Evolutionary conservation across 208 protist species (phyloP).

Genomic region (Crithidia expoeki): DNA sequence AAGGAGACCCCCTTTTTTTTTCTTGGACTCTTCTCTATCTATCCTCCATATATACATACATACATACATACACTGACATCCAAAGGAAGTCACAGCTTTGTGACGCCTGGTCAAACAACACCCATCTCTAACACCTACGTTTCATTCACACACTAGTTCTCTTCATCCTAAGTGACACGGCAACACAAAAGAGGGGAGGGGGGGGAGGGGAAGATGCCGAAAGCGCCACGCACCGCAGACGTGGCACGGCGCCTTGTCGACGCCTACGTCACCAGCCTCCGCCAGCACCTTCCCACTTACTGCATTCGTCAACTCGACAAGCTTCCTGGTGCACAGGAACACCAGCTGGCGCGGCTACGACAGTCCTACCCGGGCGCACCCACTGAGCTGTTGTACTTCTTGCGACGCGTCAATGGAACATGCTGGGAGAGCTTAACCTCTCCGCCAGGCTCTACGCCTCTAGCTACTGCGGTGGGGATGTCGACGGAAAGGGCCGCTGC

Average conservation of each 20-base stretch:
- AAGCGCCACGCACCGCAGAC: conserved; percentile 27
- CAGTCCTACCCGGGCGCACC: conserved; percentile 46
- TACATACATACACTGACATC: too few species aligned
- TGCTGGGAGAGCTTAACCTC: conserved; percentile 44
- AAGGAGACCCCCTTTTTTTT: too few species aligned
- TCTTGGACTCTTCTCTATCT: too few species aligned
- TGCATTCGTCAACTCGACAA: conserved; percentile 58
- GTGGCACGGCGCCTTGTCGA: conserved; percentile 58
- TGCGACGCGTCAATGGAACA: conserved; percentile 59
- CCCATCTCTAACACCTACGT: background rate
- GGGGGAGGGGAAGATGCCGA: conserved; percentile 11
- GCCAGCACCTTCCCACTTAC: conserved; percentile 59
- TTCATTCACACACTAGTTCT: background rate
- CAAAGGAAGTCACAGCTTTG: too few species aligned
- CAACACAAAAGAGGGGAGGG: background rate
- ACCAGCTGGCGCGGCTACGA: conserved; percentile 41
- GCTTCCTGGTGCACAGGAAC: conserved; percentile 42
- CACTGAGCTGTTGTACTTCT: conserved; percentile 46
- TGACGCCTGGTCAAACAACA: too few species aligned
- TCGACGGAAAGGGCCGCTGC: background rate
- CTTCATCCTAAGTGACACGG: background rate
- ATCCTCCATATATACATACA: too few species aligned
- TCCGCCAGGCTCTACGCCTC: conserved; percentile 6
- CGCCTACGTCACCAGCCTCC: conserved; percentile 69
- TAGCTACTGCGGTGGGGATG: background rate